These are phyloP conservation scores for Fusarium dlaminii DNA, from an alignment of 2,329 filamentous ascomycete species.

Conservation along the genomic window DNA sequence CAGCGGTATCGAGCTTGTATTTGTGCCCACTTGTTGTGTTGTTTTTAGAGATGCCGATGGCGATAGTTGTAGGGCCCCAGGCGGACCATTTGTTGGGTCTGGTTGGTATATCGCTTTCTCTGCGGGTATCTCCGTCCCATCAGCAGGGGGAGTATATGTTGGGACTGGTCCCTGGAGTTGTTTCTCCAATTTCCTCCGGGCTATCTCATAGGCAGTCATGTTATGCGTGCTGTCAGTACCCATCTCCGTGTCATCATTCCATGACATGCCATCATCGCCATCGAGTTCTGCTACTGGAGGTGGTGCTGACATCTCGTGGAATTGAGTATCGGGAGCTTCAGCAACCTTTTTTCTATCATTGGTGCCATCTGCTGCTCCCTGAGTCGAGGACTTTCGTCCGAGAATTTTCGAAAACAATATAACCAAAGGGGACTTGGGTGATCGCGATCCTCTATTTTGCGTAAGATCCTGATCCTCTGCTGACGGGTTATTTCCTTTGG, in stretches of 20 bases:
- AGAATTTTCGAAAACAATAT: slow-evolving; percentile 55
- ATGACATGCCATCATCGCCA: slow-evolving; percentile 50
- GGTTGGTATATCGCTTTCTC: slow-evolving; percentile 45
- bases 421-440: slow-evolving; percentile 38
- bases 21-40: slow-evolving; percentile 30
- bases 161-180: slow-evolving; percentile 62
- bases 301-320: slow-evolving; percentile 62
- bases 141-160: slow-evolving; percentile 56
- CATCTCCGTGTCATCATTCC: slow-evolving; percentile 53
- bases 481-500: slow-evolving; percentile 28
- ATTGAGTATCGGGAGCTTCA: slow-evolving; percentile 56
- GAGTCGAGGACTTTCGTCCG: slow-evolving; percentile 48
- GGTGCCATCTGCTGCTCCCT: slow-evolving; percentile 28
- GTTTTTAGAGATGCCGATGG: slow-evolving; percentile 32
- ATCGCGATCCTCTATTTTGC: slow-evolving; percentile 44
- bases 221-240: slow-evolving; percentile 52
- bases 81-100: slow-evolving; percentile 29
- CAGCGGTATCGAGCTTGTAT: slow-evolving; percentile 50
- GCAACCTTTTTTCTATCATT: slow-evolving; percentile 40
- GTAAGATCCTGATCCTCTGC: slow-evolving; percentile 51
- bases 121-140: slow-evolving; percentile 38
- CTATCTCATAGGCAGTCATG: slow-evolving; percentile 61
- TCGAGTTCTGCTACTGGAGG: slow-evolving; percentile 61
- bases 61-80: slow-evolving; percentile 26
- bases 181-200: slow-evolving; percentile 60